phyloP scores from a whole-genome alignment of 2,329 filamentous ascomycete genomes.

The Alternaria sp. region DNA sequence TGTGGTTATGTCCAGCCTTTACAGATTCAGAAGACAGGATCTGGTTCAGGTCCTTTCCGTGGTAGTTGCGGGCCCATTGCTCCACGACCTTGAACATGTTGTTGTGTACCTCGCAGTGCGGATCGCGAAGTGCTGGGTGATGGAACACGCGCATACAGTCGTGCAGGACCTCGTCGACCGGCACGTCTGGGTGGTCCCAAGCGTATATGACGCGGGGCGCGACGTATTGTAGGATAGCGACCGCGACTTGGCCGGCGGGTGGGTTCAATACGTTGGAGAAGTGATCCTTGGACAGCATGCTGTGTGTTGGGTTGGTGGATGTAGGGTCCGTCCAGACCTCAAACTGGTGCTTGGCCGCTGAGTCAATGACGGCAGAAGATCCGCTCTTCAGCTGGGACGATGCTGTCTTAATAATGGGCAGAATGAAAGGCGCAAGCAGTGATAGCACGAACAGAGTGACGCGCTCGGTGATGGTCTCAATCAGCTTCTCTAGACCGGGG shows the following conservation, averaged over 20 bases:
- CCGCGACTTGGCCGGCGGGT: conserved; percentile 57
- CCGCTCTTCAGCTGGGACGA: conserved; percentile 85
- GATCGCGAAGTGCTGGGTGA: conserved; percentile 82
- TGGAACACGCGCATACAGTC: conserved; percentile 87
- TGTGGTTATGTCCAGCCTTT: conserved; percentile 80
- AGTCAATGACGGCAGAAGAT: conserved; percentile 71
- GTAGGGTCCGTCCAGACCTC: conserved; percentile 57
- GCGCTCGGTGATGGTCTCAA: conserved; percentile 93
- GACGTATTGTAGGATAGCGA: conserved; percentile 77
- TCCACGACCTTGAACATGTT: conserved; percentile 89
- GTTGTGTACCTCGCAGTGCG: conserved; percentile 77
- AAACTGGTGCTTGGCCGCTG: conserved; percentile 58
- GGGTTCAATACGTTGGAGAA: conserved; percentile 59
- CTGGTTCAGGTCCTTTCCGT: conserved; percentile 70
- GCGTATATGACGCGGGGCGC: conserved; percentile 89
- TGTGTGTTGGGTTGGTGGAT: conserved; percentile 58
- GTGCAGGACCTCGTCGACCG: conserved; percentile 80
- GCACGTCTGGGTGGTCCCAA: conserved; percentile 86
- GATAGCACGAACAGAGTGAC: conserved; percentile 91
- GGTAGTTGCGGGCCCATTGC: conserved; percentile 77
- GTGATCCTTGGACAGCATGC: conserved; percentile 60
- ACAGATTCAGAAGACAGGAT: conserved; percentile 86
- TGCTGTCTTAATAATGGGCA: conserved; percentile 87
- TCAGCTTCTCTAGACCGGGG: conserved; percentile 84
- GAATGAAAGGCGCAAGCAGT: conserved; percentile 87